These are phyloP conservation scores for Quercus aquifolioides DNA, from an alignment of 306 rosid species.

Conservation along the genomic window DNA sequence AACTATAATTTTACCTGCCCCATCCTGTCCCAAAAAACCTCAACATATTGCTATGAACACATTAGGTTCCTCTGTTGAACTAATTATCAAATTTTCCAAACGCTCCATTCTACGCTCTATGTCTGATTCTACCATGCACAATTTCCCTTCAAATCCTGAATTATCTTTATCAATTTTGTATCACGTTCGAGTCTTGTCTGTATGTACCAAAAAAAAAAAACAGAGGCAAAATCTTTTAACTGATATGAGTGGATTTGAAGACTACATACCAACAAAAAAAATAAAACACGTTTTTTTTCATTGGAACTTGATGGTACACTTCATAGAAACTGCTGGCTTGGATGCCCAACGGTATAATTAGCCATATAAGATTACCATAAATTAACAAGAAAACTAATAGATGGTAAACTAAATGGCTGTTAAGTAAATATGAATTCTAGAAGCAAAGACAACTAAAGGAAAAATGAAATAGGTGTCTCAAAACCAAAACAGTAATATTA, in stretches of 20 bases:
- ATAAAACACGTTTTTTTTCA: too few relatives aligned
- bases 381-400: neutral
- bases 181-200: slow-evolving; percentile 24
- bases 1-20: slow-evolving; percentile 20
- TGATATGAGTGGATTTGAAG: neutral
- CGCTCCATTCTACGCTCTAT: slow-evolving; percentile 15
- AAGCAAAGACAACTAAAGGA: neutral
- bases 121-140: neutral
- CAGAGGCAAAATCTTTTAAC: too few relatives aligned
- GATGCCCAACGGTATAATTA: too few relatives aligned
- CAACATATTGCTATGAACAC: slow-evolving; percentile 27
- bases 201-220: neutral
- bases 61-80: slow-evolving; percentile 15
- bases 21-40: slow-evolving; percentile 31
- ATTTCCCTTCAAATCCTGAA: slow-evolving; percentile 20
- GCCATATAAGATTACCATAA: too few relatives aligned
- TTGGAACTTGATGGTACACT: too few relatives aligned
- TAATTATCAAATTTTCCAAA: slow-evolving; percentile 10
- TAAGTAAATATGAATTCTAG: too few relatives aligned
- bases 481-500: neutral
- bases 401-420: neutral
- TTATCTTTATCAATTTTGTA: slow-evolving; percentile 36
- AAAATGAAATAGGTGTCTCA: neutral
- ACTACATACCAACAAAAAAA: neutral
- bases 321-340: too few relatives aligned